Evolutionary conservation across 2,329 filamentous ascomycete species (phyloP).

Genomic region (Aspergillus tubingensis): DNA sequence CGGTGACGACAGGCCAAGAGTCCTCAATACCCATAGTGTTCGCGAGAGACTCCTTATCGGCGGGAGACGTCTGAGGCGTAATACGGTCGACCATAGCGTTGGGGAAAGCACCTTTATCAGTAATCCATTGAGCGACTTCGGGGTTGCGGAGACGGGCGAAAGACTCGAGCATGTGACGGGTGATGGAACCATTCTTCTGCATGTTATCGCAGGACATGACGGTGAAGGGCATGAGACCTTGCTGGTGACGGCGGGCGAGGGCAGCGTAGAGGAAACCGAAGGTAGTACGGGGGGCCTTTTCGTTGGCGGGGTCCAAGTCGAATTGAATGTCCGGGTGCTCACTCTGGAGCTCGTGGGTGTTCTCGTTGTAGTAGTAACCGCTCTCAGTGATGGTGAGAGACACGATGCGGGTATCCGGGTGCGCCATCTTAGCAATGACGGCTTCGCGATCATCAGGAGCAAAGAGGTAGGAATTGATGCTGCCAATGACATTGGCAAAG

Average conservation of each 20-base stretch:
- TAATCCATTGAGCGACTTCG: conserved; percentile 53
- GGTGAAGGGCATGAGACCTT: conserved; percentile 56
- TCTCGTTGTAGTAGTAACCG: conserved; percentile 61
- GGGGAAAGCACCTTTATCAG: conserved; percentile 52
- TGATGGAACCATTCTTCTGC: conserved; percentile 59
- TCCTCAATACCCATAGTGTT: conserved; percentile 53
- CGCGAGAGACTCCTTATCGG: conserved; percentile 50
- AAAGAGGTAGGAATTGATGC: conserved; percentile 57
- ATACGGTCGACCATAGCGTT: conserved; percentile 61
- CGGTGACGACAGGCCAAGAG: conserved; percentile 57
- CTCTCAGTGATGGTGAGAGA: conserved; percentile 60
- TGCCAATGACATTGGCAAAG: conserved; percentile 52
- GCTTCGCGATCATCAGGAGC: conserved; percentile 55
- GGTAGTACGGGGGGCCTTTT: conserved; percentile 49
- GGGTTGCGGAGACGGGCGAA: conserved; percentile 54
- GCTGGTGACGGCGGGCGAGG: conserved; percentile 48
- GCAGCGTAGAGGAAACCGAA: conserved; percentile 58
- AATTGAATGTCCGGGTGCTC: conserved; percentile 54
- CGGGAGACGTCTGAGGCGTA: conserved; percentile 52
- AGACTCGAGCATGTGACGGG: conserved; percentile 54
- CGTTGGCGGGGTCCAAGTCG: conserved; percentile 49
- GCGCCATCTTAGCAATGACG: conserved; percentile 58
- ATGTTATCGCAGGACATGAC: conserved; percentile 60
- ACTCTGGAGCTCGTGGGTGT: conserved; percentile 55
- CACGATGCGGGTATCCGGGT: conserved; percentile 57